phyloP scores from a whole-genome alignment of 169 alveolate genomes.

The Plasmodium inui region DNA sequence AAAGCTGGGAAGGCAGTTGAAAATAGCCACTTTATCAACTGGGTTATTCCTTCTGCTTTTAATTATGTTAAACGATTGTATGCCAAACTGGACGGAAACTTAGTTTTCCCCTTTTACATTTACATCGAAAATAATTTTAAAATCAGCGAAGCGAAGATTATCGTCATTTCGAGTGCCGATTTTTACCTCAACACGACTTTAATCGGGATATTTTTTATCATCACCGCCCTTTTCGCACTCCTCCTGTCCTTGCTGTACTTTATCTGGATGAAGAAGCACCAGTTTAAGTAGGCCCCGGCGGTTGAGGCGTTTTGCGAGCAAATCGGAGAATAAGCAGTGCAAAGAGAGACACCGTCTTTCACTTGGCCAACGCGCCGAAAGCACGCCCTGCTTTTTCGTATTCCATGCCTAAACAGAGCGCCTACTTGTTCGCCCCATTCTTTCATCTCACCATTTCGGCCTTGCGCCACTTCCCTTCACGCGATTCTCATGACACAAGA shows the following conservation, averaged over 20 bases:
- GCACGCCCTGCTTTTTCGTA: not conserved
- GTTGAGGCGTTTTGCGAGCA: not conserved
- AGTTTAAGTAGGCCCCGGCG: conserved; percentile 2
- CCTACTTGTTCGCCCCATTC: not conserved
- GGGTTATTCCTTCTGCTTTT: conserved; percentile 89
- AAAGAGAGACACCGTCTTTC: not conserved
- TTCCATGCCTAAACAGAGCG: not conserved
- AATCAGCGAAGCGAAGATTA: conserved; percentile 30
- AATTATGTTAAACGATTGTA: conserved; percentile 83
- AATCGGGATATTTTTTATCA: conserved; percentile 46
- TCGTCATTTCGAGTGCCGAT: conserved; percentile 23
- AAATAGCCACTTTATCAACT: conserved; percentile 88
- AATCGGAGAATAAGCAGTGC: not conserved
- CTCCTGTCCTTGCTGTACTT: conserved; percentile 19
- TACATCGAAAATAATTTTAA: conserved; percentile 69
- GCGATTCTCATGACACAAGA: not conserved
- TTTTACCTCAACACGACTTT: conserved; percentile 12
- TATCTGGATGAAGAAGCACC: conserved; percentile 40
- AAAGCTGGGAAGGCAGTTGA: conserved; percentile 85
- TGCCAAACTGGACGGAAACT: conserved; percentile 83
- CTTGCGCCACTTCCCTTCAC: not conserved
- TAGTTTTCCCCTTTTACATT: conserved; percentile 82
- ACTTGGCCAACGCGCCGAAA: not conserved
- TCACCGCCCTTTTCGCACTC: conserved; percentile 23
- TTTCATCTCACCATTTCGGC: not conserved